phyloP scores from a whole-genome alignment of 176 grass and related monocot species.

The Themeda triandra region DNA sequence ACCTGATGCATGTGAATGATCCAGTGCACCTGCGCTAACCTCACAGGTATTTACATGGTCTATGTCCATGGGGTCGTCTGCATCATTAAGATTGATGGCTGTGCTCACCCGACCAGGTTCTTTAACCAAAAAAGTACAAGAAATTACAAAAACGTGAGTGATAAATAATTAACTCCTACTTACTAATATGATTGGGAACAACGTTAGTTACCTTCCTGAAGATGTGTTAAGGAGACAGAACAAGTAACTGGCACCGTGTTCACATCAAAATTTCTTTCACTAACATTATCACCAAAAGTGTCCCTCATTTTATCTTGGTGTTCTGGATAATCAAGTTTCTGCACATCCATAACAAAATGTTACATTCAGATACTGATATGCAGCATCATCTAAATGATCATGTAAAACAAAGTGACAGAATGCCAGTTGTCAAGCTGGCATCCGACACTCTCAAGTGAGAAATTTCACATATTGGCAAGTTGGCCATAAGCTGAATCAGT shows the following conservation, averaged over 20 bases:
- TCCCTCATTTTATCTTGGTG: not conserved
- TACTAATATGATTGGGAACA: not conserved
- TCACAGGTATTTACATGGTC: constrained; percentile 12
- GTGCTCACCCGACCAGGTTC: constrained; percentile 29
- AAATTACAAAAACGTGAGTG: not conserved
- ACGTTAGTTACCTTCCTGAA: constrained; percentile 25
- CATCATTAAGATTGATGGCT: constrained; percentile 20
- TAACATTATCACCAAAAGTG: not conserved
- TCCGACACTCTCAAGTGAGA: not conserved
- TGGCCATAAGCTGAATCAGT: not conserved
- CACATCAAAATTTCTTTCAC: constrained; percentile 26
- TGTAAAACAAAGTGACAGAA: constrained; percentile 13
- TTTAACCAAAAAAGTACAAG: constrained; percentile 22
- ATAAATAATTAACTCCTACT: not conserved
- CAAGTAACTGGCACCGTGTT: constrained; percentile 9
- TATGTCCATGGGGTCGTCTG: constrained; percentile 30
- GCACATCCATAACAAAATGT: constrained; percentile 8
- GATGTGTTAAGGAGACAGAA: constrained; percentile 15
- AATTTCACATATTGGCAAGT: not conserved
- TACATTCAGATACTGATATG: not conserved
- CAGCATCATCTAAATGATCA: constrained; percentile 4
- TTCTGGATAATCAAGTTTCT: constrained; percentile 31
- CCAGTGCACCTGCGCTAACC: constrained; percentile 3
- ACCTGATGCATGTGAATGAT: constrained; percentile 20
- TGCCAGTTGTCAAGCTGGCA: not conserved